A percentile compares a stretch with the other conserved stretches of the same genome.
Evolutionary conservation across 2,329 filamentous ascomycete species (phyloP).

Genomic region (Stagonosporopsis chrysanthemi): DNA sequence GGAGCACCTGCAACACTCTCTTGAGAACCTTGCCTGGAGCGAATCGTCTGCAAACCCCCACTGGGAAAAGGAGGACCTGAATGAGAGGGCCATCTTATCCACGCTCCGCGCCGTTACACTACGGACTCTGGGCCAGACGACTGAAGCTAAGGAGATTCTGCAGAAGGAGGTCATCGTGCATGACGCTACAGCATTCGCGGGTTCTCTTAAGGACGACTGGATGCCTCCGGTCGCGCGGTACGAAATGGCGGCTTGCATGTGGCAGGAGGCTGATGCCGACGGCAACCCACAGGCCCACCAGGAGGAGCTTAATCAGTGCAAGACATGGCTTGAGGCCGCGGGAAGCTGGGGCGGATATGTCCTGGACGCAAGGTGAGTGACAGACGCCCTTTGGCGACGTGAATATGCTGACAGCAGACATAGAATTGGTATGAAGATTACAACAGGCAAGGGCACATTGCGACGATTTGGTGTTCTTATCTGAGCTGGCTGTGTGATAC

Average conservation of each 20-base stretch:
- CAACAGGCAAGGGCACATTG: conserved; percentile 72
- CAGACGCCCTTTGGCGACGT: background rate
- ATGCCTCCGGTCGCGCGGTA: conserved; percentile 78
- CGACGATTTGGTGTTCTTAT: conserved; percentile 41
- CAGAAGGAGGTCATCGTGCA: conserved; percentile 68
- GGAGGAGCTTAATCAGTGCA: conserved; percentile 67
- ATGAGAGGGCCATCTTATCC: conserved; percentile 70
- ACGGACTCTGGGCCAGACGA: conserved; percentile 67
- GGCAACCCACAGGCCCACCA: conserved; percentile 45
- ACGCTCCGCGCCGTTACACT: conserved; percentile 72
- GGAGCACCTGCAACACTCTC: conserved; percentile 68
- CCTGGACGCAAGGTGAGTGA: conserved; percentile 69
- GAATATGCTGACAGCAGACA: background rate
- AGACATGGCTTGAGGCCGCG: conserved; percentile 70
- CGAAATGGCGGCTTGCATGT: conserved; percentile 83
- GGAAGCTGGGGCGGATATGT: conserved; percentile 75
- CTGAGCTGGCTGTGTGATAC: background rate
- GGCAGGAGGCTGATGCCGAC: conserved; percentile 67
- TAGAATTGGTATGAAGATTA: conserved; percentile 73
- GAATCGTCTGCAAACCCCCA: conserved; percentile 59
- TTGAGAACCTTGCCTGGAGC: conserved; percentile 72
- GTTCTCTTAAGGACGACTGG: conserved; percentile 72
- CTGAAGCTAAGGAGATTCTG: conserved; percentile 71
- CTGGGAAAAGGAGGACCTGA: conserved; percentile 61
- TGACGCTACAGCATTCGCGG: conserved; percentile 63